Conservation (phyloP, 1,139 yeast species). For the Pichia sp. region DNA sequence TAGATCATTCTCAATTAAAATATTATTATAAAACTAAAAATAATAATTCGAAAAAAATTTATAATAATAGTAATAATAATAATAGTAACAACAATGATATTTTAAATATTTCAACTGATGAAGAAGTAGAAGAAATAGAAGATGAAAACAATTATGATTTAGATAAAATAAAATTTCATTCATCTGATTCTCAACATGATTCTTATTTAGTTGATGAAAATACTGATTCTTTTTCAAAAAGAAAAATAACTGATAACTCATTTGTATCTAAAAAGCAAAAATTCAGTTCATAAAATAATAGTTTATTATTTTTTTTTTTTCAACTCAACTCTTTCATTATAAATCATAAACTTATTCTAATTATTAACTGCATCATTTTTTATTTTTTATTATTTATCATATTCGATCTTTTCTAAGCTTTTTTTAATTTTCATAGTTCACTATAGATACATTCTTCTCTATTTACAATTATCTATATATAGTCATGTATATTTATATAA, state of each 20-base stretch:
- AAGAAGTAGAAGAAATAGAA: slow-evolving; percentile 2
- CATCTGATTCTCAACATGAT: background rate
- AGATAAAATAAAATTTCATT: background rate
- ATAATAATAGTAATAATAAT: background rate
- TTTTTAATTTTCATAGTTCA: background rate
- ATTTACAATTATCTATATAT: background rate
- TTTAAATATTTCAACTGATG: slow-evolving; percentile 1
- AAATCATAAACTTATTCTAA: background rate
- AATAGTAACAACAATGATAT: background rate
- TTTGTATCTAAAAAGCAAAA: slow-evolving; percentile 5
- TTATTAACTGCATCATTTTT: too few relatives aligned
- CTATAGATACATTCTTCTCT: too few relatives aligned
- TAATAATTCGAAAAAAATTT: too few relatives aligned
- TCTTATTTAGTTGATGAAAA: background rate
- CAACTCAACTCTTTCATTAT: background rate
- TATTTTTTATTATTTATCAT: too few relatives aligned
- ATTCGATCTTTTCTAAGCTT: background rate
- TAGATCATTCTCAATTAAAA: slow-evolving; percentile 9
- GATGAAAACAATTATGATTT: background rate
- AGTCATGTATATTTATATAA: background rate
- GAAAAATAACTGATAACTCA: slow-evolving; percentile 3
- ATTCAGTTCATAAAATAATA: background rate
- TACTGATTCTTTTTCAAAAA: slow-evolving; percentile 2
- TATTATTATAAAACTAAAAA: background rate
- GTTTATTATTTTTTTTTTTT: background rate